Evolutionary conservation across 352 stramenopile genomes (phyloP).

Genomic region (Phytophthora sojae): DNA sequence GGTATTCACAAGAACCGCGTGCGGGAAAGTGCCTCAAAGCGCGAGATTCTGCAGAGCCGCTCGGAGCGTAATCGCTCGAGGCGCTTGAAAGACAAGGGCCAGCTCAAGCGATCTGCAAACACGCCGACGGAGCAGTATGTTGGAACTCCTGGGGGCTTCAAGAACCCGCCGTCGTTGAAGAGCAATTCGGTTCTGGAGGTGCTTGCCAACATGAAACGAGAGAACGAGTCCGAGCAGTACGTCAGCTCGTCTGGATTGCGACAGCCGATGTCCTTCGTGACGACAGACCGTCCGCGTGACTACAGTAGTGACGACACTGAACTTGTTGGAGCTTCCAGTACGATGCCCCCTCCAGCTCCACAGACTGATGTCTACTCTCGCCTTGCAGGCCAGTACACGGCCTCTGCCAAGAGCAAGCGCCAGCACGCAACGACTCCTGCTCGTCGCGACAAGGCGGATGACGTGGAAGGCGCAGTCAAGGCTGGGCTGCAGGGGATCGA

Average conservation of each 20-base stretch:
- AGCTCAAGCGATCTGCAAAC: conserved; percentile 55
- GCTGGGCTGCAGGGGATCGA: conserved; percentile 23
- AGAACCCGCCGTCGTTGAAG: conserved; percentile 64
- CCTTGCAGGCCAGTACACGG: conserved; percentile 83
- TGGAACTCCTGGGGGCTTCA: conserved; percentile 48
- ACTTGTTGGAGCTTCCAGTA: neutral
- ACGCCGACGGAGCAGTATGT: conserved; percentile 68
- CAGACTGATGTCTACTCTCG: conserved; percentile 83
- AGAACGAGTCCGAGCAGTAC: conserved; percentile 75
- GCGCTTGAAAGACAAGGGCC: conserved; percentile 70
- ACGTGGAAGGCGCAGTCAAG: conserved; percentile 41
- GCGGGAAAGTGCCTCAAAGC: conserved; percentile 80
- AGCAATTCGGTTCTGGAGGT: conserved; percentile 81
- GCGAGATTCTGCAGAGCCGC: conserved; percentile 79
- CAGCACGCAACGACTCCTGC: conserved; percentile 46
- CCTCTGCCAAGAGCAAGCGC: conserved; percentile 84
- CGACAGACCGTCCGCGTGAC: conserved; percentile 45
- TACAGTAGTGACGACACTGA: conserved; percentile 47
- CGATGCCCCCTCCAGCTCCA: conserved; percentile 60
- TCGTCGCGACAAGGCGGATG: conserved; percentile 46
- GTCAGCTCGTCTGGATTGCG: conserved; percentile 50
- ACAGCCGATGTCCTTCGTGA: conserved; percentile 55
- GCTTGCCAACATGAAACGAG: conserved; percentile 83
- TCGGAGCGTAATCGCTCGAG: conserved; percentile 78
- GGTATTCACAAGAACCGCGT: conserved; percentile 90